phyloP scores from a whole-genome alignment of 495 filamentous ascomycete genomes.

The Talaromyces adpressus region DNA sequence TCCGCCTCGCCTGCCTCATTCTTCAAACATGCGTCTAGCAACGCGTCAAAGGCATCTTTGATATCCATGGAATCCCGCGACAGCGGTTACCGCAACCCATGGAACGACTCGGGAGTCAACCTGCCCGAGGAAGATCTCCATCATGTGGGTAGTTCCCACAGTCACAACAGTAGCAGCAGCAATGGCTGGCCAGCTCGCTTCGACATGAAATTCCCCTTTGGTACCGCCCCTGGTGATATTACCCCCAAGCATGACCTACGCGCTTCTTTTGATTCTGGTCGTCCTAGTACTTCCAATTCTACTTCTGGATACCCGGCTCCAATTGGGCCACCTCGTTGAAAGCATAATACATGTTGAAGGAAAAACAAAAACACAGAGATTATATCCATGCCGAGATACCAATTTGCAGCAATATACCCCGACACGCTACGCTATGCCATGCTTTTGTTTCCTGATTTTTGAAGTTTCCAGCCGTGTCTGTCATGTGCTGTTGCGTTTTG shows the following conservation, averaged over 20 bases:
- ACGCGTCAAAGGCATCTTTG: slow-evolving; percentile 89
- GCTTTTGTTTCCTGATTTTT: slow-evolving; percentile 17
- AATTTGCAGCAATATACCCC: slow-evolving; percentile 56
- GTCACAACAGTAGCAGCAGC: slow-evolving; percentile 48
- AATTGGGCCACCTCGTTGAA: slow-evolving; percentile 78
- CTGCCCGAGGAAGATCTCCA: slow-evolving; percentile 76
- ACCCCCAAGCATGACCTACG: slow-evolving; percentile 76
- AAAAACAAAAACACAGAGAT: slow-evolving; percentile 4
- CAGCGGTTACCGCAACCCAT: slow-evolving; percentile 90
- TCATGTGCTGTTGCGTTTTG: slow-evolving; percentile 14
- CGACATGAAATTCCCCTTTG: slow-evolving; percentile 59
- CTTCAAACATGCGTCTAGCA: slow-evolving; percentile 88
- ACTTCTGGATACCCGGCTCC: slow-evolving; percentile 91
- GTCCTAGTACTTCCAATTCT: slow-evolving; percentile 89
- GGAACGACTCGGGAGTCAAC: slow-evolving; percentile 94
- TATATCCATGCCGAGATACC: slow-evolving; percentile 30
- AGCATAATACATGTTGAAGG: slow-evolving; percentile 14
- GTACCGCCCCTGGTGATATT: slow-evolving; percentile 66
- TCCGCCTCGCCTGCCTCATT: slow-evolving; percentile 74
- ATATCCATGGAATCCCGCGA: slow-evolving; percentile 88
- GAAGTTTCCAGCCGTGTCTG: background rate
- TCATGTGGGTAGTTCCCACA: slow-evolving; percentile 50
- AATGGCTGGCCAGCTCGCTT: slow-evolving; percentile 59
- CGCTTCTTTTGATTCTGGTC: slow-evolving; percentile 81
- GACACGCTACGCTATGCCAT: slow-evolving; percentile 36